phyloP scores from a whole-genome alignment of 1,284 basidiomycete species.

The Puccinia horiana region DNA sequence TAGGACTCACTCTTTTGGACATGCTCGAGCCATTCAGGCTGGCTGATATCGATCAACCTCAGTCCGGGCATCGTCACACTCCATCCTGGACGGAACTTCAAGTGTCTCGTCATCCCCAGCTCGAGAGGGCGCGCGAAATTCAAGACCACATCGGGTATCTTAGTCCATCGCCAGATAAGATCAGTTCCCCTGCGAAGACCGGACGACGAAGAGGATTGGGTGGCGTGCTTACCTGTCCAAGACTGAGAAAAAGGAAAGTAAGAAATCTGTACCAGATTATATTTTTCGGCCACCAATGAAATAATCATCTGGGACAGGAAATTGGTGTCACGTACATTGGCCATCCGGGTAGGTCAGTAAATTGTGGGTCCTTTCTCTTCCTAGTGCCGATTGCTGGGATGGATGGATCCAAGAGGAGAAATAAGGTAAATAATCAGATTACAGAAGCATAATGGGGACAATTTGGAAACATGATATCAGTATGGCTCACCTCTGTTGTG shows the following conservation, averaged over 20 bases:
- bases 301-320: background rate
- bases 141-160: background rate
- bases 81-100: constrained; percentile 31
- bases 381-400: constrained; percentile 29
- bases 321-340: constrained; percentile 27
- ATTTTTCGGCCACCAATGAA: background rate
- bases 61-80: constrained; percentile 36
- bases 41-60: constrained; percentile 46
- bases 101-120: background rate
- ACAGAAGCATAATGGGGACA: background rate
- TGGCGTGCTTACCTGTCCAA: background rate
- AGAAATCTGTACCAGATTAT: background rate
- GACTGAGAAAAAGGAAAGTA: background rate
- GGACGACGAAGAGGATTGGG: too few relatives aligned
- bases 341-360: constrained; percentile 25
- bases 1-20: constrained; percentile 38
- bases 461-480: too few relatives aligned
- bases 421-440: background rate
- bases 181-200: background rate
- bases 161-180: too few relatives aligned
- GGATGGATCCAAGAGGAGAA: background rate
- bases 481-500: background rate
- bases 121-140: background rate
- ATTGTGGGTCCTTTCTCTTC: constrained; percentile 17
- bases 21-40: constrained; percentile 48